Evolutionary conservation across 2,329 filamentous ascomycete species (phyloP).

Genomic region (Trichoderma atroviride): DNA sequence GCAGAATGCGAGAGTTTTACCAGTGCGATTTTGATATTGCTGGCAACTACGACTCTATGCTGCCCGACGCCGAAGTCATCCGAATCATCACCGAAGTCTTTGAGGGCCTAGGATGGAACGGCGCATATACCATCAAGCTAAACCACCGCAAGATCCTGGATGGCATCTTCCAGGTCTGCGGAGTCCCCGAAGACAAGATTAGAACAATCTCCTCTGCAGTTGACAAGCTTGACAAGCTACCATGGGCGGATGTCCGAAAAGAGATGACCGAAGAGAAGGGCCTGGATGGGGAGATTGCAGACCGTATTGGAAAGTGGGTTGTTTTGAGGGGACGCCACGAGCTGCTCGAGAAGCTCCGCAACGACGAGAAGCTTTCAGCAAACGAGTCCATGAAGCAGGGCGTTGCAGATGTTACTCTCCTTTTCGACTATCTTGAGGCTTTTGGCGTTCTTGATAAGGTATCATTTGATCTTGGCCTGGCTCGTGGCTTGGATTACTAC

Average conservation of each 20-base stretch:
- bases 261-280: slow-evolving; percentile 96
- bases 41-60: slow-evolving; percentile 83
- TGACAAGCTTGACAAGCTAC: slow-evolving; percentile 92
- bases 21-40: slow-evolving; percentile 98
- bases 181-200: slow-evolving; percentile 84
- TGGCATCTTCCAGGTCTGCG: slow-evolving; percentile 87
- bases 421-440: slow-evolving; percentile 80
- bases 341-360: slow-evolving; percentile 69
- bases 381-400: slow-evolving; percentile 80
- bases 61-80: slow-evolving; percentile 88
- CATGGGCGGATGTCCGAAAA: slow-evolving; percentile 85
- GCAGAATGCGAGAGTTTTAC: slow-evolving; percentile 93
- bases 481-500: slow-evolving; percentile 90
- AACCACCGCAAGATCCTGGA: slow-evolving; percentile 95
- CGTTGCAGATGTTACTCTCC: slow-evolving; percentile 75
- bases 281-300: slow-evolving; percentile 72
- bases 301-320: slow-evolving; percentile 87
- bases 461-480: slow-evolving; percentile 87
- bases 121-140: slow-evolving; percentile 82
- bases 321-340: slow-evolving; percentile 74
- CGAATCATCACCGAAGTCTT: slow-evolving; percentile 86
- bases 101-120: slow-evolving; percentile 73
- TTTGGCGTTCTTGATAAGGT: slow-evolving; percentile 73
- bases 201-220: slow-evolving; percentile 89
- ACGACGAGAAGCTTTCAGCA: slow-evolving; percentile 66